phyloP scores from a whole-genome alignment of 352 stramenopile genomes.

The Pythium apleroticum region DNA sequence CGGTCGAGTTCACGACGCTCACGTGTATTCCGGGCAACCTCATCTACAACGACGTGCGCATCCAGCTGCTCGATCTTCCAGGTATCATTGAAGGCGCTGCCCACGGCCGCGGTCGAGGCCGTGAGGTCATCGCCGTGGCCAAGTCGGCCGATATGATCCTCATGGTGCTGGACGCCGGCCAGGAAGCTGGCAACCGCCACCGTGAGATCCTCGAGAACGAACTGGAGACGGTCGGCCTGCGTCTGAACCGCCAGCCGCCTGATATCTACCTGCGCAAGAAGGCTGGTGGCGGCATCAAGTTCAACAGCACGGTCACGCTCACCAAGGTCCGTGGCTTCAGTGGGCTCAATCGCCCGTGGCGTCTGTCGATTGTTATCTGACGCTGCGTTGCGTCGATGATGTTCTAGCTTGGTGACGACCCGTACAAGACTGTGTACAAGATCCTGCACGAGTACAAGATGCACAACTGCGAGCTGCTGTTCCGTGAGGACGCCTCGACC shows the following conservation, averaged over 20 bases:
- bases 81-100: constrained; percentile 99
- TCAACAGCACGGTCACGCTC: constrained; percentile 95
- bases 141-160: constrained; percentile 99
- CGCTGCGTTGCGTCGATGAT: background rate
- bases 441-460: constrained; percentile 97
- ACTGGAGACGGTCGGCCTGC: constrained; percentile 97
- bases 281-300: constrained; percentile 93
- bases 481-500: constrained; percentile 96
- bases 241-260: constrained; percentile 96
- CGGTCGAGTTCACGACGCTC: constrained; percentile 98
- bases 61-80: constrained; percentile 98
- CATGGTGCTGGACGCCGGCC: constrained; percentile 98
- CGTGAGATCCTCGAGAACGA: constrained; percentile 98
- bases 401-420: constrained; percentile 78
- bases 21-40: constrained; percentile 98
- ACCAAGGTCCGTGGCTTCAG: constrained; percentile 72
- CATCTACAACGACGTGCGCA: constrained; percentile 95
- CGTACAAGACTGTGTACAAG: constrained; percentile 89
- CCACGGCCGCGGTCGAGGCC: constrained; percentile 96
- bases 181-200: constrained; percentile 96
- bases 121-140: constrained; percentile 98
- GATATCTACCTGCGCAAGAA: constrained; percentile 97
- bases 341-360: background rate
- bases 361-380: constrained; percentile 5
- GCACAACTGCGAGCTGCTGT: constrained; percentile 97